Percentiles rank a stretch among this genome's conserved stretches.
Evolutionary conservation across 768 basidiomycete genomes (phyloP).

Genomic region (Suillus sp.): DNA sequence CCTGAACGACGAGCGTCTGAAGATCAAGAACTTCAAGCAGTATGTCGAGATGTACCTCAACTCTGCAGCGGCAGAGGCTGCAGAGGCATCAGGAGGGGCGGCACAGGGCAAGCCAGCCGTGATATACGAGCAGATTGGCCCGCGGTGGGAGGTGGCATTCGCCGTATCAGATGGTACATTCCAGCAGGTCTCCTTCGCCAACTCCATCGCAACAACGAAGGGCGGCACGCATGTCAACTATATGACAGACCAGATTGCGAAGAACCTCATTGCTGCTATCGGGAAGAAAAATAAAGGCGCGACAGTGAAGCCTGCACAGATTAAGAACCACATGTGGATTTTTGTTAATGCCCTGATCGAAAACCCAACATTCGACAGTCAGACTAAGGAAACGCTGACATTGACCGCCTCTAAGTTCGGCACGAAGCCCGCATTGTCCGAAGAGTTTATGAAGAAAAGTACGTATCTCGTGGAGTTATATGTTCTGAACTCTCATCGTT

Average conservation of each 20-base stretch:
- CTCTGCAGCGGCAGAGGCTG: conserved; percentile 70
- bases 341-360: conserved; percentile 96
- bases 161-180: conserved; percentile 90
- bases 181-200: conserved; percentile 96
- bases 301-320: conserved; percentile 88
- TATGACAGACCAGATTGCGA: conserved; percentile 88
- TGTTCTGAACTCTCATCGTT: conserved; percentile 9
- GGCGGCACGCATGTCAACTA: conserved; percentile 91
- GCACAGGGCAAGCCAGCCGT: conserved; percentile 74
- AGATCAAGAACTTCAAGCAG: conserved; percentile 94
- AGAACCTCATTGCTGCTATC: conserved; percentile 77
- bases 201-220: conserved; percentile 95
- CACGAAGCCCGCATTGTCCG: conserved; percentile 78
- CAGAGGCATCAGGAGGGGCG: conserved; percentile 75
- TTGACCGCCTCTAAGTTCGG: conserved; percentile 88
- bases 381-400: conserved; percentile 96
- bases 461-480: conserved; percentile 18
- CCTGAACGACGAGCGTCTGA: conserved; percentile 88
- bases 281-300: conserved; percentile 98
- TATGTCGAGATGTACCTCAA: conserved; percentile 94
- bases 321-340: conserved; percentile 98
- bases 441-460: conserved; percentile 98
- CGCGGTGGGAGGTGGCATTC: conserved; percentile 95
- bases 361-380: conserved; percentile 98
- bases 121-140: conserved; percentile 77